phyloP scores from a whole-genome alignment of 345 rosid species.

The Conringia planisiliqua region DNA sequence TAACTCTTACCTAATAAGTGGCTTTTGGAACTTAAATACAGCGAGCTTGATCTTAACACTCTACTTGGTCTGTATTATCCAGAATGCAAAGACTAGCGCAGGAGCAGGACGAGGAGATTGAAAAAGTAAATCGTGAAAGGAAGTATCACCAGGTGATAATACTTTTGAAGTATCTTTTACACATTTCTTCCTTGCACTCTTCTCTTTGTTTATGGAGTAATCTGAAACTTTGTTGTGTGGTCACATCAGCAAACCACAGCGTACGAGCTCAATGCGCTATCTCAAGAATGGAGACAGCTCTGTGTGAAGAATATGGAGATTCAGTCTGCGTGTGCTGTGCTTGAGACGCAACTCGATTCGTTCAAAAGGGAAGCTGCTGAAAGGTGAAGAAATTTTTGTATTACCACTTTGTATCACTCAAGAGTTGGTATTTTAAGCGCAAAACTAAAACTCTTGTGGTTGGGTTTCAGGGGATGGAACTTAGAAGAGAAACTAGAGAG shows the following conservation, averaged over 20 bases:
- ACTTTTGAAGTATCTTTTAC: neutral
- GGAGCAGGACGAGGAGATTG: slow-evolving; percentile 81
- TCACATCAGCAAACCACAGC: slow-evolving; percentile 78
- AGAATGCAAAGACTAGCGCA: slow-evolving; percentile 79
- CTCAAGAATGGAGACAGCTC: slow-evolving; percentile 91
- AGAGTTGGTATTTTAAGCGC: slow-evolving; percentile 10
- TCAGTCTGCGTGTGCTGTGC: slow-evolving; percentile 61
- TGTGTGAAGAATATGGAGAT: slow-evolving; percentile 84
- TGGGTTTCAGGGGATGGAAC: slow-evolving; percentile 68
- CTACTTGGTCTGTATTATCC: slow-evolving; percentile 17
- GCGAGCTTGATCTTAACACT: neutral
- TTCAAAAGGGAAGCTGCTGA: slow-evolving; percentile 68
- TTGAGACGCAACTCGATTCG: slow-evolving; percentile 60
- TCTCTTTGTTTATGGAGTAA: neutral
- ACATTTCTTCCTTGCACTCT: neutral
- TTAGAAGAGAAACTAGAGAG: slow-evolving; percentile 61
- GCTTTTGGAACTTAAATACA: neutral
- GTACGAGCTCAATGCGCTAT: slow-evolving; percentile 79
- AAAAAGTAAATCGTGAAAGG: slow-evolving; percentile 88
- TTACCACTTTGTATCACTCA: slow-evolving; percentile 2
- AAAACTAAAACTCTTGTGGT: slow-evolving; percentile 4
- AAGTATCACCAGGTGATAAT: slow-evolving; percentile 84
- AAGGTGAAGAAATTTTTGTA: slow-evolving; percentile 44
- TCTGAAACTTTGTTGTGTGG: slow-evolving; percentile 14
- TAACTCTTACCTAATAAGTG: neutral